These are phyloP conservation scores for Setomelanomma holmii DNA, from an alignment of 2,329 filamentous ascomycete genomes.

Conservation along the genomic window DNA sequence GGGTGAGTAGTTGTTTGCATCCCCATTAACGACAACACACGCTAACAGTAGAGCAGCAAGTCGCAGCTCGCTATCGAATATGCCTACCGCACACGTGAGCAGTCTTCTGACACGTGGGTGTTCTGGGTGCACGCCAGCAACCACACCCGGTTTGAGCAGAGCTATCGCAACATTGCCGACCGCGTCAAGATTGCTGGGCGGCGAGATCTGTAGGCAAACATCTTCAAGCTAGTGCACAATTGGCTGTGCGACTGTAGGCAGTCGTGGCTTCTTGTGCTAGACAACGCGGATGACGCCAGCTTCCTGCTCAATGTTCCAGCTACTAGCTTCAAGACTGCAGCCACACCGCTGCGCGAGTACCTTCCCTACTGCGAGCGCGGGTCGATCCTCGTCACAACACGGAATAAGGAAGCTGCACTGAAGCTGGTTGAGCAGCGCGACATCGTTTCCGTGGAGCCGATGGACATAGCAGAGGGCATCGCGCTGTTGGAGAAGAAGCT, in stretches of 20 bases:
- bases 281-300: background rate
- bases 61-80: conserved; percentile 15
- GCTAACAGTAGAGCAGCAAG: conserved; percentile 11
- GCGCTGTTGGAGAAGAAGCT: background rate
- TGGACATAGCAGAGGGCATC: background rate
- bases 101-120: conserved; percentile 17
- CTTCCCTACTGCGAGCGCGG: background rate
- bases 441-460: background rate
- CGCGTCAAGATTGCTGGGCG: background rate
- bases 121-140: conserved; percentile 4
- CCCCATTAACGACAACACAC: background rate
- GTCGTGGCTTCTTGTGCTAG: background rate
- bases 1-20: background rate
- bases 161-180: conserved; percentile 14
- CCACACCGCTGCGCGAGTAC: background rate
- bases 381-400: background rate
- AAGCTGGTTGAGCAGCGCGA: background rate
- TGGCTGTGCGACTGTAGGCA: background rate
- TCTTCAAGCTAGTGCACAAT: background rate
- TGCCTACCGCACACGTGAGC: conserved; percentile 8
- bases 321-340: too few relatives aligned
- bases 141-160: conserved; percentile 18
- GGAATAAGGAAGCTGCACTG: background rate
- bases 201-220: background rate
- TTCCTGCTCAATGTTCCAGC: too few relatives aligned